Conservation (phyloP, 305 asterid species). For the Fraxinus latifolia region DNA sequence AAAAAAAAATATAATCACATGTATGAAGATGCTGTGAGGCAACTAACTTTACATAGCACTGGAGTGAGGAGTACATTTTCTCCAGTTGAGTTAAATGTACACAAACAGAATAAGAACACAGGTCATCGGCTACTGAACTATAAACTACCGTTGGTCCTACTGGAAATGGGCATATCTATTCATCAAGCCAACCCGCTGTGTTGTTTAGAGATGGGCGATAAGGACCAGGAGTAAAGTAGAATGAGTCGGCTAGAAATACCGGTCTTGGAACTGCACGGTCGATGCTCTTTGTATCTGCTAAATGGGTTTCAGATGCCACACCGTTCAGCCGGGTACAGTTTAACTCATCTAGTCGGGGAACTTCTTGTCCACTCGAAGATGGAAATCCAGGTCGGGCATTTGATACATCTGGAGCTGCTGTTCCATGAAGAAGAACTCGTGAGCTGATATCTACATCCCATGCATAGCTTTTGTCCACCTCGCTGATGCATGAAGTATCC, state of each 20-base stretch:
- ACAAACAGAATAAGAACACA: not conserved
- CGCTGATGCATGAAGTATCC: constrained; percentile 19
- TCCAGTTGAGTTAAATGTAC: not conserved
- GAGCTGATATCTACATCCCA: constrained; percentile 27
- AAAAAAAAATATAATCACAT: not conserved
- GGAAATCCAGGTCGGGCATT: constrained; percentile 20
- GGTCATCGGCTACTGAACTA: not conserved
- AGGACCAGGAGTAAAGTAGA: constrained; percentile 50
- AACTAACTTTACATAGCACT: not conserved
- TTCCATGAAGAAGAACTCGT: constrained; percentile 26
- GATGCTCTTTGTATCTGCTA: constrained; percentile 12
- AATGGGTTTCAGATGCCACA: constrained; percentile 10
- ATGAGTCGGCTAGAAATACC: constrained; percentile 18
- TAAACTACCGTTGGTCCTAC: not conserved
- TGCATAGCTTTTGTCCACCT: constrained; percentile 22
- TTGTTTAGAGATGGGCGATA: constrained; percentile 35
- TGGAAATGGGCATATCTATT: constrained; percentile 26
- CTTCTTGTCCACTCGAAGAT: constrained; percentile 26
- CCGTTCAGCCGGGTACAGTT: constrained; percentile 27
- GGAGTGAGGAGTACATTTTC: not conserved
- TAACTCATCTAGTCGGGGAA: constrained; percentile 45
- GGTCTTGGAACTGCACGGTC: constrained; percentile 29
- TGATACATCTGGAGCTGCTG: constrained; percentile 28
- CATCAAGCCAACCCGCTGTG: constrained; percentile 61
- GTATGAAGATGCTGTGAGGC: not conserved